Evolutionary conservation across 306 rosid genomes (phyloP).

Genomic region (Acacia melanoxylon): DNA sequence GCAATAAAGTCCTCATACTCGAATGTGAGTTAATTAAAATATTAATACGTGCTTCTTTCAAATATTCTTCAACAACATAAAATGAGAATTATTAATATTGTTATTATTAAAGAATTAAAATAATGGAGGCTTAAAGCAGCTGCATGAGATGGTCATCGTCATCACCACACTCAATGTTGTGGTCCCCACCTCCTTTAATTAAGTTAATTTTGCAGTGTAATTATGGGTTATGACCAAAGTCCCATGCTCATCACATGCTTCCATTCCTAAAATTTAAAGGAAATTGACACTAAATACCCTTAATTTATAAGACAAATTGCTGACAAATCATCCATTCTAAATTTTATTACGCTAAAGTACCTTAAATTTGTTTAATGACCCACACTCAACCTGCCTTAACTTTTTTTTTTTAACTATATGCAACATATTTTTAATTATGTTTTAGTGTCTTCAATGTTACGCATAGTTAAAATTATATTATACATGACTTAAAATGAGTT

Average conservation of each 20-base stretch:
- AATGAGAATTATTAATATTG: neutral
- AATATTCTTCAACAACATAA: neutral
- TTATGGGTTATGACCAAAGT: constrained; percentile 42
- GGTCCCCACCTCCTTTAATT: constrained; percentile 56
- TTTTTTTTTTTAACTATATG: no score
- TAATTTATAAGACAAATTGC: no score
- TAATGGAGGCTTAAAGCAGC: constrained; percentile 41
- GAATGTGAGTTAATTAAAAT: neutral
- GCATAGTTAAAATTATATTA: no score
- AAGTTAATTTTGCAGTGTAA: constrained; percentile 39
- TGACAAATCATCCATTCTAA: no score
- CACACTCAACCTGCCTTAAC: no score
- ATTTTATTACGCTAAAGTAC: no score
- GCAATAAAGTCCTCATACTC: no score
- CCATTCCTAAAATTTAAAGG: constrained; percentile 3
- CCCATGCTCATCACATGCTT: constrained; percentile 49
- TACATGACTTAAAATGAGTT: no score
- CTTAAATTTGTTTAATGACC: no score
- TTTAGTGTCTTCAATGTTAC: no score
- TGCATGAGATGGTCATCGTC: constrained; percentile 28
- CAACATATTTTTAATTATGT: no score
- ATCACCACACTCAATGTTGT: constrained; percentile 13
- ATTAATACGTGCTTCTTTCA: neutral
- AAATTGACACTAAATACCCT: neutral
- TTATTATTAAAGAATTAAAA: neutral